These are phyloP conservation scores for Populus euphratica DNA, from an alignment of 345 rosid genomes.

Conservation along the genomic window DNA sequence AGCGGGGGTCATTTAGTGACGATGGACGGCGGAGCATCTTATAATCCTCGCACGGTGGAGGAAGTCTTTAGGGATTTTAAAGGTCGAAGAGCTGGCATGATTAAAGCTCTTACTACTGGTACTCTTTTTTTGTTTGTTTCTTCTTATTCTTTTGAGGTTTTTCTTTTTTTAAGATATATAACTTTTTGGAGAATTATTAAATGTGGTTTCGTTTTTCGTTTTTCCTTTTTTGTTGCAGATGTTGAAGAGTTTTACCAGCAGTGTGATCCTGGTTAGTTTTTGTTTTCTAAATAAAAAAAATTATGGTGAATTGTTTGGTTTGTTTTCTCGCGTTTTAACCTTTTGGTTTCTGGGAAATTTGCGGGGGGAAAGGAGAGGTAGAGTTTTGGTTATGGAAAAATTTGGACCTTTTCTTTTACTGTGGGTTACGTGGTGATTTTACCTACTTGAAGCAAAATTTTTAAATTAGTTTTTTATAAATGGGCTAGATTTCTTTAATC, in stretches of 20 bases:
- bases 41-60: constrained; percentile 27
- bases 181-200: background rate
- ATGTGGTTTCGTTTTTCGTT: background rate
- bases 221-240: constrained; percentile 14
- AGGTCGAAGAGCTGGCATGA: constrained; percentile 26
- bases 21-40: constrained; percentile 21
- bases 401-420: background rate
- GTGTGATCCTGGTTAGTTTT: constrained; percentile 27
- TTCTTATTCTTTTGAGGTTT: background rate
- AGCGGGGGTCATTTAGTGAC: background rate
- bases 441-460: background rate
- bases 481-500: background rate
- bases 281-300: background rate
- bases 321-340: background rate
- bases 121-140: too few relatives aligned
- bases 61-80: constrained; percentile 26
- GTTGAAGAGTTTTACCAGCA: constrained; percentile 27
- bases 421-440: background rate
- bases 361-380: background rate
- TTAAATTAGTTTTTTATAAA: background rate
- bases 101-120: constrained; percentile 26
- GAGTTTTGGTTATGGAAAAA: background rate
- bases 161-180: background rate
- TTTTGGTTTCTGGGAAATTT: background rate
- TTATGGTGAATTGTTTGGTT: background rate